Percentiles rank a stretch among this genome's conserved stretches.
Evolutionary conservation across 768 basidiomycete species (phyloP).

Genomic region (Fibroporia radiculosa): DNA sequence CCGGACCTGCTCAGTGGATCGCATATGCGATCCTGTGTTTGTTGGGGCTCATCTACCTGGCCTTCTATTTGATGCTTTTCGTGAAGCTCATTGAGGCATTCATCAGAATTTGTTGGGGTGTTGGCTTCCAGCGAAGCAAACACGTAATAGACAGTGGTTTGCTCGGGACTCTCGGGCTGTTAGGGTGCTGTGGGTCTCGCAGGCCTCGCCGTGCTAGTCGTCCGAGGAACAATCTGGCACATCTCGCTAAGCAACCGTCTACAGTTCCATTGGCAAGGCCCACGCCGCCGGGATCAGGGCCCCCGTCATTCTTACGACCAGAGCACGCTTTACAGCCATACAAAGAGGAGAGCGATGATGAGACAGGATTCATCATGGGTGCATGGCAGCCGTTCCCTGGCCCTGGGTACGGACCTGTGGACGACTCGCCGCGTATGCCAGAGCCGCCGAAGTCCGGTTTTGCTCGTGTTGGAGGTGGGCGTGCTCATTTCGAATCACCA

Average conservation of each 20-base stretch:
- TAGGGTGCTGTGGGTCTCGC: conserved; percentile 57
- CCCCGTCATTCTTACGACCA: conserved; percentile 68
- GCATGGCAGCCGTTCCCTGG: conserved; percentile 81
- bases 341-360: conserved; percentile 73
- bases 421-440: conserved; percentile 26
- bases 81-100: conserved; percentile 80
- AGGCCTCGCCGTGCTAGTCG: conserved; percentile 15
- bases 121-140: conserved; percentile 79
- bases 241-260: conserved; percentile 13
- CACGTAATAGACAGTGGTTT: conserved; percentile 81
- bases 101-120: conserved; percentile 66
- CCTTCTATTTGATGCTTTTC: conserved; percentile 73
- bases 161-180: conserved; percentile 71
- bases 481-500: conserved; percentile 78
- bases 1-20: conserved; percentile 83
- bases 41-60: conserved; percentile 71
- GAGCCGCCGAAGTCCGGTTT: conserved; percentile 51
- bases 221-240: conserved; percentile 10
- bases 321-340: conserved; percentile 75
- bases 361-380: conserved; percentile 82
- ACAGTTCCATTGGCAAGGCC: conserved; percentile 19
- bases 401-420: conserved; percentile 40
- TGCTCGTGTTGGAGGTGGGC: conserved; percentile 80
- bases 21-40: conserved; percentile 89
- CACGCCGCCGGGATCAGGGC: conserved; percentile 41